These are phyloP conservation scores for Boletus reticuloceps DNA, from an alignment of 768 basidiomycete genomes.

Conservation along the genomic window DNA sequence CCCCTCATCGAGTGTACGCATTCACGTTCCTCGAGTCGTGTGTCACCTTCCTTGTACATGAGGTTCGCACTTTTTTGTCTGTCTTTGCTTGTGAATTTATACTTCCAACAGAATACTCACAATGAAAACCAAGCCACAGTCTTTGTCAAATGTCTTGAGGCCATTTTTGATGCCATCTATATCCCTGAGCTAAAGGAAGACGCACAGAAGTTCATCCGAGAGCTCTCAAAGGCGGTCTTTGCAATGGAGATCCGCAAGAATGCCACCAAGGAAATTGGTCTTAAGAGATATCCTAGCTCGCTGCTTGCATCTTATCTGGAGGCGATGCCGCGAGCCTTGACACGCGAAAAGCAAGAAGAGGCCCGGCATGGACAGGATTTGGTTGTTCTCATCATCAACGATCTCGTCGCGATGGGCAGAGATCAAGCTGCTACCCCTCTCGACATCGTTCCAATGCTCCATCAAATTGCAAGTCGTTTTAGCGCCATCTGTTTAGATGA, in stretches of 20 bases:
- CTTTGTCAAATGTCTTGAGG: conserved; percentile 69
- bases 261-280: conserved; percentile 49
- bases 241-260: conserved; percentile 66
- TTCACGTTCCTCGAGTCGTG: conserved; percentile 72
- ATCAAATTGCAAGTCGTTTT: conserved; percentile 82
- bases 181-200: conserved; percentile 64
- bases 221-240: conserved; percentile 70
- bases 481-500: conserved; percentile 87
- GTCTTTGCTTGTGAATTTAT: conserved; percentile 4
- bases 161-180: conserved; percentile 74
- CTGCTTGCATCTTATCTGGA: conserved; percentile 76
- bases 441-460: conserved; percentile 66
- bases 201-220: conserved; percentile 68
- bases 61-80: conserved; percentile 46
- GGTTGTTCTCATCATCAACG: conserved; percentile 59
- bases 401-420: conserved; percentile 57
- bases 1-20: conserved; percentile 48
- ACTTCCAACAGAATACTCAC: conserved; percentile 53
- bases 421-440: conserved; percentile 45
- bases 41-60: conserved; percentile 66
- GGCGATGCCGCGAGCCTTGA: conserved; percentile 71
- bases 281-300: conserved; percentile 53
- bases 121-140: conserved; percentile 73
- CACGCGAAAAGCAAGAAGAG: conserved; percentile 62
- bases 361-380: conserved; percentile 57